Conservation (phyloP, 2,329 filamentous ascomycete genomes). For the Stromatinia cepivora region DNA sequence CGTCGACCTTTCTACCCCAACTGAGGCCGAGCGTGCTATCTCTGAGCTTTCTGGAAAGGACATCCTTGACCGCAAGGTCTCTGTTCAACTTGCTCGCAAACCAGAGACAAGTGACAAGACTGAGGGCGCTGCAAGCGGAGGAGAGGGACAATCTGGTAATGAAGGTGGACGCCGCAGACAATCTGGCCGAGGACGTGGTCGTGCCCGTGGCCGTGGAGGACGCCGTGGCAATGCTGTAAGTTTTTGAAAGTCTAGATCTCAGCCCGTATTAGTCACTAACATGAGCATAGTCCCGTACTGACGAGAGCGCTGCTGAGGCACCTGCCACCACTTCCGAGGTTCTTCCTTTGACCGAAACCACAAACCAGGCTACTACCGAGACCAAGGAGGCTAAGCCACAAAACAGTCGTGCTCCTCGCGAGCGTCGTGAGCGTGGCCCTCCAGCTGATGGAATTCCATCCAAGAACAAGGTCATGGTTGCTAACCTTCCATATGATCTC, state of each 20-base stretch:
- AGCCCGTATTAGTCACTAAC: slow-evolving; percentile 26
- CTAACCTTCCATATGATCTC: slow-evolving; percentile 97
- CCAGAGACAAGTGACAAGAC: slow-evolving; percentile 81
- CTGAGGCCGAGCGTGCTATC: slow-evolving; percentile 94
- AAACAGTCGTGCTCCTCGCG: slow-evolving; percentile 53
- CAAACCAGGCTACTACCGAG: slow-evolving; percentile 57
- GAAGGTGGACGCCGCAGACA: slow-evolving; percentile 64
- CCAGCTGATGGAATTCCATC: slow-evolving; percentile 96
- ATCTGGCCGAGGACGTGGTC: slow-evolving; percentile 66
- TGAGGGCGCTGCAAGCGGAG: slow-evolving; percentile 68
- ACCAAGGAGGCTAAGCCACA: slow-evolving; percentile 43
- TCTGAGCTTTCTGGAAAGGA: slow-evolving; percentile 94
- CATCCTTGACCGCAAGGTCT: slow-evolving; percentile 98
- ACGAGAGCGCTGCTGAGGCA: slow-evolving; percentile 49
- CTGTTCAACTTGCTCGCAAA: slow-evolving; percentile 97
- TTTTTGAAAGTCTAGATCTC: slow-evolving; percentile 25
- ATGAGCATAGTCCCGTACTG: slow-evolving; percentile 34
- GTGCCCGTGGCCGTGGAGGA: slow-evolving; percentile 66
- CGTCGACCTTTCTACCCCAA: slow-evolving; percentile 92
- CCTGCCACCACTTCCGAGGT: slow-evolving; percentile 53
- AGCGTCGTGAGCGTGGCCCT: slow-evolving; percentile 81
- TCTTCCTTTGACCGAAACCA: slow-evolving; percentile 61
- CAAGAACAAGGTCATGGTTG: slow-evolving; percentile 99
- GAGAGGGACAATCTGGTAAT: slow-evolving; percentile 66
- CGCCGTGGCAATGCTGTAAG: slow-evolving; percentile 63